Percentiles rank a stretch among this genome's conserved stretches.
These are phyloP conservation scores for Dacryopinax primogenitus DNA, from an alignment of 768 basidiomycete species.

Conservation along the genomic window DNA sequence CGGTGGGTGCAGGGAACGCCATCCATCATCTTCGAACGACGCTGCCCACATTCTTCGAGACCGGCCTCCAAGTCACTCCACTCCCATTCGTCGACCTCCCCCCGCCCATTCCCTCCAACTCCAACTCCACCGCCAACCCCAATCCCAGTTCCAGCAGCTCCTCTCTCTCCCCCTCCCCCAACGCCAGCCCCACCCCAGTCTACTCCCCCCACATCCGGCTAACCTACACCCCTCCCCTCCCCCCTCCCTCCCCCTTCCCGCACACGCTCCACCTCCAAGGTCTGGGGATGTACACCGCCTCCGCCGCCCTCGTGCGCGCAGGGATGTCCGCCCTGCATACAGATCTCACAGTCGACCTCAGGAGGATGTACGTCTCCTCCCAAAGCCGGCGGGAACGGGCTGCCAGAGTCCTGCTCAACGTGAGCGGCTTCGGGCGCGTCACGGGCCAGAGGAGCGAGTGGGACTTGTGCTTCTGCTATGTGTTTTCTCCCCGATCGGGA, in stretches of 20 bases:
- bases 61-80: conserved; percentile 43
- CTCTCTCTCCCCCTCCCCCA: not conserved
- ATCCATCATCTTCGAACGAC: conserved; percentile 56
- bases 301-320: conserved; percentile 54
- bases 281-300: conserved; percentile 57
- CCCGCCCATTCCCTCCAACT: not conserved
- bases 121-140: conserved; percentile 7
- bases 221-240: conserved; percentile 53
- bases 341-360: conserved; percentile 45
- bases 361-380: conserved; percentile 32
- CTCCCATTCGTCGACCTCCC: not conserved
- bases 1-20: conserved; percentile 44
- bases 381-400: conserved; percentile 15
- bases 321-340: conserved; percentile 65
- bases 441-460: conserved; percentile 52
- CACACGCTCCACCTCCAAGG: conserved; percentile 60
- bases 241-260: conserved; percentile 51
- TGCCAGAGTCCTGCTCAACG: conserved; percentile 41
- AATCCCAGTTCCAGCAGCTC: too few relatives aligned
- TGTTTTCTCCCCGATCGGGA: conserved; percentile 54
- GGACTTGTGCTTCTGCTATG: conserved; percentile 66
- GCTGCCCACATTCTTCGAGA: conserved; percentile 55
- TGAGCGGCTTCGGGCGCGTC: conserved; percentile 49
- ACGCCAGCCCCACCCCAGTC: conserved; percentile 20
- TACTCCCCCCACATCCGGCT: conserved; percentile 55